Conservation (phyloP, 2,329 filamentous ascomycete species). For the Neonectria faginata region DNA sequence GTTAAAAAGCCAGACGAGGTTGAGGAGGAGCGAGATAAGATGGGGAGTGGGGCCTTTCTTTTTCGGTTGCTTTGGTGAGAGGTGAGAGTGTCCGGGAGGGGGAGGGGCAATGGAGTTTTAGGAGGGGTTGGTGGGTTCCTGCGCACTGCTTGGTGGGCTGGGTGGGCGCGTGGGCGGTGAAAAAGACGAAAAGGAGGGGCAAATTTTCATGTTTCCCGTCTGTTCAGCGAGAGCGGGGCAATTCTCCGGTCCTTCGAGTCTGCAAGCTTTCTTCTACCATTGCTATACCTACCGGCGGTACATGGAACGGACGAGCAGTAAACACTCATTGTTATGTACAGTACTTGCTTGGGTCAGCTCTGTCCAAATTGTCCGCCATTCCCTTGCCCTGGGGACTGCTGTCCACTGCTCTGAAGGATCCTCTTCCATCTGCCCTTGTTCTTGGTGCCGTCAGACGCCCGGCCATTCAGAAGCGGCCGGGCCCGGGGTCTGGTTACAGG, state of each 20-base stretch:
- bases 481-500: neutral
- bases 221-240: conserved; percentile 14
- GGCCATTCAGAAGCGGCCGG: conserved; percentile 2
- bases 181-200: conserved; percentile 46
- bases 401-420: neutral
- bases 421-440: neutral
- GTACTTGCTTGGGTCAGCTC: neutral
- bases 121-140: too few relatives aligned
- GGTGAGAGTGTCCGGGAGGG: conserved; percentile 29
- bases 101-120: conserved; percentile 23
- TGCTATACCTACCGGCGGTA: neutral
- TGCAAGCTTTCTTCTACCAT: neutral
- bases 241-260: neutral
- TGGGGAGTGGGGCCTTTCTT: conserved; percentile 38
- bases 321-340: neutral
- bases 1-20: conserved; percentile 33
- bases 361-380: neutral
- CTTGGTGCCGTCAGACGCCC: neutral
- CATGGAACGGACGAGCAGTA: neutral
- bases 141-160: conserved; percentile 27
- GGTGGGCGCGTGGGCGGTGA: conserved; percentile 41
- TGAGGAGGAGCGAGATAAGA: conserved; percentile 37
- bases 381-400: neutral
- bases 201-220: conserved; percentile 42
- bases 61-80: conserved; percentile 23